phyloP scores from a whole-genome alignment of 306 rosid species.

The Purshia tridentata region DNA sequence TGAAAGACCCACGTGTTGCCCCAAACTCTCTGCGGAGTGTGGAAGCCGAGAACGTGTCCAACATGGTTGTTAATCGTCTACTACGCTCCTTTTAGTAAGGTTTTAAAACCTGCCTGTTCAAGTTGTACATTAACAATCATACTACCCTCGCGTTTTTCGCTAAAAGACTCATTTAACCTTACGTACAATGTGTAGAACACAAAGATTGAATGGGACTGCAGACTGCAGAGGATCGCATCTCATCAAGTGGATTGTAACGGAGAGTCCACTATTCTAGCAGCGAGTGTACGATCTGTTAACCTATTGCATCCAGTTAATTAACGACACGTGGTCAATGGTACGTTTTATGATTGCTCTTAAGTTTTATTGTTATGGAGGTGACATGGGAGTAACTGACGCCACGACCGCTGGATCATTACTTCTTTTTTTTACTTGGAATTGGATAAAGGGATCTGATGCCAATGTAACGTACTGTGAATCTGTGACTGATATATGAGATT shows the following conservation, averaged over 20 bases:
- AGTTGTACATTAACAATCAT: not conserved
- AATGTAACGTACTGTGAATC: not conserved
- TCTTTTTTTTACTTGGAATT: too few species aligned
- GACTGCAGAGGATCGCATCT: not conserved
- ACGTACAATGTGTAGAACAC: not conserved
- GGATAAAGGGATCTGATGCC: too few species aligned
- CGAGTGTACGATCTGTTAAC: not conserved
- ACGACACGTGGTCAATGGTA: not conserved
- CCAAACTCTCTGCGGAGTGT: not conserved
- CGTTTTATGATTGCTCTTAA: too few species aligned
- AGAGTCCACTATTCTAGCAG: conserved; percentile 9
- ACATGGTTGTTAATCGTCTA: not conserved
- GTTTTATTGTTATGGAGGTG: not conserved
- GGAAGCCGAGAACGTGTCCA: not conserved
- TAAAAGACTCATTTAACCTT: not conserved
- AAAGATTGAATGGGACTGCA: not conserved
- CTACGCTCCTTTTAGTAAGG: not conserved
- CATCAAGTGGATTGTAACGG: not conserved
- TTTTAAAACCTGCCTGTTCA: not conserved
- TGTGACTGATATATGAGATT: too few species aligned
- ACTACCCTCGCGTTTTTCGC: not conserved
- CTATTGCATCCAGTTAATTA: not conserved
- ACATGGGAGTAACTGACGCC: not conserved
- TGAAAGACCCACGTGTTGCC: conserved; percentile 27
- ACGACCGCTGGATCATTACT: not conserved